phyloP scores from a whole-genome alignment of 306 rosid species.

The Cucurbita moschata region DNA sequence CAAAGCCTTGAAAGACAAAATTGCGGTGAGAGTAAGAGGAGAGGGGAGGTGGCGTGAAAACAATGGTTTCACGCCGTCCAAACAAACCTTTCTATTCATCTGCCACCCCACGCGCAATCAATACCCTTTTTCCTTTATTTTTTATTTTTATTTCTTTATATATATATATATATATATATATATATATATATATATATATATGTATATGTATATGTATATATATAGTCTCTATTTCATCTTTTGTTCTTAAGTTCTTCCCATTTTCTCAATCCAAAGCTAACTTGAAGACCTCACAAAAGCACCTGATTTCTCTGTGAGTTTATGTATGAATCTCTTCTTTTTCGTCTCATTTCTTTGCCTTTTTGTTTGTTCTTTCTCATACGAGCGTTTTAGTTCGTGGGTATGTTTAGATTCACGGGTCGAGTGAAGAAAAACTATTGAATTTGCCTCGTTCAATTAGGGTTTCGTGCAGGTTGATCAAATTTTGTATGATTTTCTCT shows the following conservation, averaged over 20 bases:
- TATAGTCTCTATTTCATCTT: not conserved
- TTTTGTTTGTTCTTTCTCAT: not conserved
- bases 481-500: too few relatives aligned
- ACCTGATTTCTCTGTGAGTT: not conserved
- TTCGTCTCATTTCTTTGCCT: not conserved
- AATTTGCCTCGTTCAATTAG: too few relatives aligned
- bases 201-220: not conserved
- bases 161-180: not conserved
- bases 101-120: slow-evolving; percentile 99
- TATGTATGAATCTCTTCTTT: not conserved
- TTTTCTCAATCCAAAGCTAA: not conserved
- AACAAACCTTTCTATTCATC: slow-evolving; percentile 37
- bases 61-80: slow-evolving; percentile 87
- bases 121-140: slow-evolving; percentile 4
- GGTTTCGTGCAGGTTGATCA: too few relatives aligned
- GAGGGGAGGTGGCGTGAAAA: slow-evolving; percentile 80
- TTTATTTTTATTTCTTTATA: not conserved
- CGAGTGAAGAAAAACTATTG: too few relatives aligned
- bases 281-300: not conserved
- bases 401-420: too few relatives aligned
- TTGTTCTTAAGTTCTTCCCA: not conserved
- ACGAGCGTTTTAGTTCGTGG: not conserved
- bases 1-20: slow-evolving; percentile 28
- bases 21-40: slow-evolving; percentile 21
- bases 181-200: not conserved